Evolutionary conservation across 768 basidiomycete species (phyloP), one percentile per base, ranked within the genome.

Genomic region (Boletus huronensis): DNA sequence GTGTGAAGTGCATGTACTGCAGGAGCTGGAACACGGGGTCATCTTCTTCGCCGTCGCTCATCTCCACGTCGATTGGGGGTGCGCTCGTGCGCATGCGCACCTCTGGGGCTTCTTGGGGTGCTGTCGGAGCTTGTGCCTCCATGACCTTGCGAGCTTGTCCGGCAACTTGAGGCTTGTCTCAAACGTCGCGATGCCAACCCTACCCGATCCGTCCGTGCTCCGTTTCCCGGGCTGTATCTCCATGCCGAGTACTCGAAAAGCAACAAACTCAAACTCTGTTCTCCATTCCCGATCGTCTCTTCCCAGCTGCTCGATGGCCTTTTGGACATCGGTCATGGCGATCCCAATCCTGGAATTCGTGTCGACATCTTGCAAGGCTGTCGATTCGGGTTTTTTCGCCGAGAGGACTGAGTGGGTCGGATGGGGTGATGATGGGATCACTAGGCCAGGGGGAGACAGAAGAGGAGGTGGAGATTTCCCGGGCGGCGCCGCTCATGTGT

Each of bases 241-340:
- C 80, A 51, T 79, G 84, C 17, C 76, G 75, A 3, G 82, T 81
- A 62, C 87, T 88, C 3, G 83, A 78, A 79, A 91, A 93, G 62
- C n/a, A n/a, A n/a, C n/a, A n/a, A n/a, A n/a, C 87, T 87, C 70
- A 90, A 89, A 62, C 88, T 87, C 28, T 83, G 79, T 1, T 77
- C 72, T 10, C 81, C 83, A 54, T n/a, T 85, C 83, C 21, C 74
- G 73, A 62, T 80, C 79, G 31, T 72, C 73, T 40, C 77, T 74
- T 14, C 86, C 88, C 28, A 93, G 83, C 62, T 93, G 89, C 56
- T 94, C 90, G 62, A 95, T 92, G 16, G 92, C 92, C 59, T 89
- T 76, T 70, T 96, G 90, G 6, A 96, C 89, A 52, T 95, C 92
- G 3, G 87, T 92, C 79, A 55, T 57, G 23, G 60, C 58, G 17